Evolutionary conservation across 192 early-diverging fungal species (phyloP).

Genomic region (Coemansia sp.): DNA sequence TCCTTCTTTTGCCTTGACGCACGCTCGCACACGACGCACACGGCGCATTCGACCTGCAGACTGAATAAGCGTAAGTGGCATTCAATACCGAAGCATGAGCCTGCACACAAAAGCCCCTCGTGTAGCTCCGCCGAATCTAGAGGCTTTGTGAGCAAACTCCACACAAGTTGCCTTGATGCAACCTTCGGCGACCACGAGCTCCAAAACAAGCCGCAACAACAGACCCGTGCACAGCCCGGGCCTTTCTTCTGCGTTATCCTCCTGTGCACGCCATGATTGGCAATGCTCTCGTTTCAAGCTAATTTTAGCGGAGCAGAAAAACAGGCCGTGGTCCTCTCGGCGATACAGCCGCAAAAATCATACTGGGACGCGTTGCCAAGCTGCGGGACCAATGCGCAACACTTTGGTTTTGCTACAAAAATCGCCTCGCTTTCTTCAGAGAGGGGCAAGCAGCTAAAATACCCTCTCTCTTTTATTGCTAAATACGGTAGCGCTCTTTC

Average conservation of each 20-base stretch:
- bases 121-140: not conserved
- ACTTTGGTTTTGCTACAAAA: not conserved
- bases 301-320: constrained; percentile 10
- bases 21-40: not conserved
- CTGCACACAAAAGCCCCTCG: not conserved
- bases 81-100: not conserved
- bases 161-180: not conserved
- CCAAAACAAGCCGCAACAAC: not conserved
- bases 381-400: not conserved
- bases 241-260: not conserved
- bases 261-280: constrained; percentile 2
- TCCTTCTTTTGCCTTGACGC: not conserved
- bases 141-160: not conserved
- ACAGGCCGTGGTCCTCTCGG: constrained; percentile 5
- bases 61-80: not conserved
- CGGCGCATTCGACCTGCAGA: constrained; percentile 3
- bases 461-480: not conserved
- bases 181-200: not conserved
- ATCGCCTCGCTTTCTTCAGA: not conserved
- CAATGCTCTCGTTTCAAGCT: constrained; percentile 1
- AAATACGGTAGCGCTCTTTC: not conserved
- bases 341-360: constrained; percentile 6
- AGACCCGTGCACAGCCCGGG: not conserved
- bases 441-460: not conserved
- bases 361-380: not conserved